Evolutionary conservation across 129 eudicot species (phyloP), one percentile per base, ranked within the genome.

Genomic region (Artemisia annua): DNA sequence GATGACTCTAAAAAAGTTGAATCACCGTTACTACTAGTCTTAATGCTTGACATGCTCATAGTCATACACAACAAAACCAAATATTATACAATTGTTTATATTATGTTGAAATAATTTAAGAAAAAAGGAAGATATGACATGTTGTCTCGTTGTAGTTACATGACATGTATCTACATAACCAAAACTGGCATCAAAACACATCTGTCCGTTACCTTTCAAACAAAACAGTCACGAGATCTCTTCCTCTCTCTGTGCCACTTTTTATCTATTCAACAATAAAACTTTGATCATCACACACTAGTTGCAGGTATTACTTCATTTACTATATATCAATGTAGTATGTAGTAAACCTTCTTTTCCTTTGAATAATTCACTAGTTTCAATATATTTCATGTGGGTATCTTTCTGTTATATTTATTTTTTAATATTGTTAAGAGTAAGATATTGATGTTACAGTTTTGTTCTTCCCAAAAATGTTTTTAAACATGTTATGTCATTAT

Each of bases 281-380:
- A 16, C 73, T 63, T 71, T 63, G 53, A 62, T 73, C 18, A 49
- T 54, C 39, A 20, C 22, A 20, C 22, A 28, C 18, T 64, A 52
- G 53, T 70, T 74, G 63, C 78, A 78, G 77, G 82, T 78, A 70
- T 78, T 30, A 30, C 35, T 70, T 70, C 51, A 78, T 66, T 70
- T 77, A 39, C 1, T 60, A 51, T 35, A 20, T 2, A 51, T 24
- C 1, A 61, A 54, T 63, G 82, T 50, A 71, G 48, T 22, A 67
- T 57, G 12, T 67, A 52, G 46, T 44, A 35, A 35, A 35, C n/a
- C 26, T n/a, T 63, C 64, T 74, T 24, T 30, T 30, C 0, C 35
- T 1, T 30, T 30, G 0, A 30, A 30, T 30, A 30, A 30, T 30
- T 4, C 35, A 30, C 35, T 30, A 30, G 35, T 30, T 30, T 16